A percentile compares a stretch with the other conserved stretches of the same genome.
phyloP scores from a whole-genome alignment of 1,139 yeast species.

The Yamadazyma friedrichii region DNA sequence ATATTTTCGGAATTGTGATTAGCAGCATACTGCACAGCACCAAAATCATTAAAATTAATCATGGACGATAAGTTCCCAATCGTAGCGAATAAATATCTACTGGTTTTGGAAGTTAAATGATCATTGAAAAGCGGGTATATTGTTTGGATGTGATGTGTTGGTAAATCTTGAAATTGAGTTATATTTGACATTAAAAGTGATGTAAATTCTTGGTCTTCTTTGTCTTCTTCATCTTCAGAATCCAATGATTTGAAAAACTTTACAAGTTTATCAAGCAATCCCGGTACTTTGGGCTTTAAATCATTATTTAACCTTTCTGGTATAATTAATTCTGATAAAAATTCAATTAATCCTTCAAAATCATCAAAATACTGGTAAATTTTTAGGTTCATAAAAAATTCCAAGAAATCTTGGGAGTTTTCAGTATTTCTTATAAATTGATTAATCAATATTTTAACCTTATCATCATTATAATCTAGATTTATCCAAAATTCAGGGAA shows the following conservation, averaged over 20 bases:
- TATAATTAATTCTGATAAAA: conserved; percentile 11
- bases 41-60: conserved; percentile 17
- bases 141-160: conserved; percentile 5
- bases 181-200: conserved; percentile 18
- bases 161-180: conserved; percentile 20
- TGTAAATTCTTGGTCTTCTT: conserved; percentile 15
- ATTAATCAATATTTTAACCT: conserved; percentile 25
- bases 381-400: conserved; percentile 14
- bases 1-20: conserved; percentile 17
- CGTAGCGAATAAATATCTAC: conserved; percentile 34
- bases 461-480: conserved; percentile 6
- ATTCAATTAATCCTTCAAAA: conserved; percentile 9
- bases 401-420: conserved; percentile 16
- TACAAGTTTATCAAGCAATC: conserved; percentile 8
- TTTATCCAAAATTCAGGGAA: conserved; percentile 23
- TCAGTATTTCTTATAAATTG: conserved; percentile 37
- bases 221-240: conserved; percentile 16
- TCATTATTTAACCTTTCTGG: conserved; percentile 12
- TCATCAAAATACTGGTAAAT: conserved; percentile 6
- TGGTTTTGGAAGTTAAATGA: conserved; percentile 4
- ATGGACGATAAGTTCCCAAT: conserved; percentile 37
- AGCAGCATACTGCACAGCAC: conserved; percentile 11
- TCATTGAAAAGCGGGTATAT: conserved; percentile 11
- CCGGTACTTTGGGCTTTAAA: conserved; percentile 6
- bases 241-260: conserved; percentile 10